A percentile compares a stretch with the other conserved stretches of the same genome.
These are phyloP conservation scores for Stephanodiscus minutulus DNA, from an alignment of 108 stramenopile genomes.

Conservation along the genomic window DNA sequence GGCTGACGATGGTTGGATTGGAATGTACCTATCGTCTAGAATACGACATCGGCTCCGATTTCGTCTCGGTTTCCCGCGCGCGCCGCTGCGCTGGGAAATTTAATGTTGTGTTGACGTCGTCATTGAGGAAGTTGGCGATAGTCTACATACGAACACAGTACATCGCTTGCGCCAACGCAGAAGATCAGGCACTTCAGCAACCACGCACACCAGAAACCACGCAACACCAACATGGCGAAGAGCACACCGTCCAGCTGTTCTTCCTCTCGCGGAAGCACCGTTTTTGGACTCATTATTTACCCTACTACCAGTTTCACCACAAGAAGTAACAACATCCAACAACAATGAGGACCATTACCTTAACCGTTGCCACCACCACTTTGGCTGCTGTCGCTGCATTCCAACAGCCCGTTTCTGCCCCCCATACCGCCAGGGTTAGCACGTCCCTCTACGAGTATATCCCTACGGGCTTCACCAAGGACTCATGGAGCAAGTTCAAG, in stretches of 20 bases:
- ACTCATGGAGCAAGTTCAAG: conserved; percentile 70
- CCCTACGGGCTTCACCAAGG: conserved; percentile 78
- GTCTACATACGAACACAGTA: background rate
- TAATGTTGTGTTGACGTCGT: no score
- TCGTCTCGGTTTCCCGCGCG: no score
- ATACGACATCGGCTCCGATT: no score
- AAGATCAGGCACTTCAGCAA: no score
- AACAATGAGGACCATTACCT: conserved; percentile 30
- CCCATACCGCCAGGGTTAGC: conserved; percentile 5
- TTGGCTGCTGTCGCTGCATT: conserved; percentile 31
- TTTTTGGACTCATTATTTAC: no score
- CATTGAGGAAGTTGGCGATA: conserved; percentile 1
- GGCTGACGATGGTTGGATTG: no score
- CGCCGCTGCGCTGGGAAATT: no score
- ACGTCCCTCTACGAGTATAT: conserved; percentile 64
- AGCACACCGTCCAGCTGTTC: background rate
- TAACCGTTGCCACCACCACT: conserved; percentile 25
- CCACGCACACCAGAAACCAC: no score
- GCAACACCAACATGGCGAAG: background rate
- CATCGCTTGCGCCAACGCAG: no score
- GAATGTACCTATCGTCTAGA: no score
- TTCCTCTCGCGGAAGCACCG: no score
- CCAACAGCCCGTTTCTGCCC: conserved; percentile 7
- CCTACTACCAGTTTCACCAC: background rate
- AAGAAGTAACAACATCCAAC: background rate